These are phyloP conservation scores for Scenedesmus sp. DNA, from an alignment of 163 green algal species.

Conservation along the genomic window DNA sequence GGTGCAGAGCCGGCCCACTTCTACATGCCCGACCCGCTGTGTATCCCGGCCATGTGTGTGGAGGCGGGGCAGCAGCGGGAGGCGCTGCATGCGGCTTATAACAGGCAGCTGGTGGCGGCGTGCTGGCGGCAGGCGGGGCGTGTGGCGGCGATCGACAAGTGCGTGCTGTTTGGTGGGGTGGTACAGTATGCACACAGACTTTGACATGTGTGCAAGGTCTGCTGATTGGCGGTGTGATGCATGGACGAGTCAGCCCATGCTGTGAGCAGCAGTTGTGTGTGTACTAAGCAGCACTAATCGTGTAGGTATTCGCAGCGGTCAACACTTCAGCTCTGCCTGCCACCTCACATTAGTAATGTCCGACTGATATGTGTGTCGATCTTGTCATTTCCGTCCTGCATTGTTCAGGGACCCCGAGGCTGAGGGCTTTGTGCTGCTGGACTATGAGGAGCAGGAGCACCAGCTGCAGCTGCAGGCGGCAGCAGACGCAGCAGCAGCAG, in stretches of 20 bases:
- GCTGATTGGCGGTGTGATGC: too few relatives aligned
- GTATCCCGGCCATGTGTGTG: not conserved
- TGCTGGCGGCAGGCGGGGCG: not conserved
- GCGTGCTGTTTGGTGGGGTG: too few relatives aligned
- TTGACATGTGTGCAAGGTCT: too few relatives aligned
- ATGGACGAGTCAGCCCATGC: too few relatives aligned
- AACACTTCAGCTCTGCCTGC: too few relatives aligned
- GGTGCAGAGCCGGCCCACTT: not conserved
- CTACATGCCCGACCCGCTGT: slow-evolving; percentile 31
- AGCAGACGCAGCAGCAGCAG: not conserved
- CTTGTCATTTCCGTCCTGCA: not conserved
- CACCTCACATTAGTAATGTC: not conserved
- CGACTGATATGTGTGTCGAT: not conserved
- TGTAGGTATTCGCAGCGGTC: too few relatives aligned
- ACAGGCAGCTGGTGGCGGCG: not conserved
- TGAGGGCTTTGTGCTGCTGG: not conserved
- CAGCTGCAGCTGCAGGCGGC: not conserved
- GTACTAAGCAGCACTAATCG: too few relatives aligned
- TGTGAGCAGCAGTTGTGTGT: too few relatives aligned
- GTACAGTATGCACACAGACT: not conserved
- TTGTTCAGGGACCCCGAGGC: not conserved
- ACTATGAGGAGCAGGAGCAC: not conserved
- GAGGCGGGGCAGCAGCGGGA: not conserved
- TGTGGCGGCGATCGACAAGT: not conserved
- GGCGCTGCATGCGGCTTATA: not conserved